Base-by-base conservation (phyloP, 2,329 filamentous ascomycete species). In the Ophiocordyceps polyrhachis-furcata region DNA sequence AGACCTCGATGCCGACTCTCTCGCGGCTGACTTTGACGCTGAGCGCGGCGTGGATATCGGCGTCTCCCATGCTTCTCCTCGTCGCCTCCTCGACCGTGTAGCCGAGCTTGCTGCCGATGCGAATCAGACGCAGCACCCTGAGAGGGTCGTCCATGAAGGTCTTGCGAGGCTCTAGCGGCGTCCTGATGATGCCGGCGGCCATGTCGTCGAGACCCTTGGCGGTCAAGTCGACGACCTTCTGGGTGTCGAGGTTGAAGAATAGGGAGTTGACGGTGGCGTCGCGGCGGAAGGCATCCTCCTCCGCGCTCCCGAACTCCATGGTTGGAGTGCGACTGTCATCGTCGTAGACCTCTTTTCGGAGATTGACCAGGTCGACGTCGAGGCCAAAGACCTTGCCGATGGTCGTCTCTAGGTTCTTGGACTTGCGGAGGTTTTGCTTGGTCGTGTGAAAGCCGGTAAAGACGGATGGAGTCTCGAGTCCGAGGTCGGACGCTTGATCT, bases 71-170 rank as follows among this genome's bases (percentile, higher is more conserved):
- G 21, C 76, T 80, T 40, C 66, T 57, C 55, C 82, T 74, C 0
- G 82, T 80, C 28, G 71, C 68, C 0, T 68, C 58, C 49, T 93
- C 83, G 50, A 98, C 93, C 11, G 62, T 66, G 57, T 94, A 98
- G 41, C 73, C 70, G 8, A 96, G 69, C 19, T 88, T 74, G 55
- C 85, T 93, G 5, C 89, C 85, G 62, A 98, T 96, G 46, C 91
- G 77, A 43, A 98, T 82, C 44, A 96, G 68, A 42, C 89, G 76
- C 48, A 96, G 65, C 4, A 96, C 83, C 17, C 91, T 74, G 21
- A 98, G 67, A 13, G 91, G 91, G 55, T 96, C 89, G 56, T 96
- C 89, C 59, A 80, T 86, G 63, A 98, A 96, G 0, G 89, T 98
- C 58, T 93, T 83, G 44, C 84, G 79, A 21, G 89, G 88, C 44